Base-by-base conservation (phyloP, 2,329 filamentous ascomycete species). In the Monilinia laxa region DNA sequence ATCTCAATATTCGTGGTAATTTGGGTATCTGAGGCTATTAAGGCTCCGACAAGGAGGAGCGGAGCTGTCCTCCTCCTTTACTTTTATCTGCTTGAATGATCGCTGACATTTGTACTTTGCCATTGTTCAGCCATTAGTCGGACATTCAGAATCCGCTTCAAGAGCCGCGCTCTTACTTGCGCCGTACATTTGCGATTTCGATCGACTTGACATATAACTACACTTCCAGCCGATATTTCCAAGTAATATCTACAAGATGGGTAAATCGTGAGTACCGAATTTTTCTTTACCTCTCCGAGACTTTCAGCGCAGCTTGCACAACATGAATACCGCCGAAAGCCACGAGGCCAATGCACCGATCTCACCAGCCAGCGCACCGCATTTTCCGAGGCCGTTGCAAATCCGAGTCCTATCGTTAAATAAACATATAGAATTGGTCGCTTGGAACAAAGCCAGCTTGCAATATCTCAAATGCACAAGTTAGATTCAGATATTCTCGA, bases 181-280 rank as follows among this genome's bases (percentile, higher is more conserved):
- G 55, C 64, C 55, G 31, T 20, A 42, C 23, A 45, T 28, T 64
- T 31, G 40, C 62, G 51, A 45, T 49, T 54, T 40, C 62, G 38
- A 55, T 47, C 62, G 59, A 62, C 14, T 51, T 10, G 42, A 16
- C n/a, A 45, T 25, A 45, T 25, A 45, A 35, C 7, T 31, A 52
- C 23, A 10, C 42, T 25, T n/a, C 28, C 16, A 45, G 35, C 49
- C 52, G 31, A 10, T 23, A 63, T 10, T 49, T 16, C 16, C 31
- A 31, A 53, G 42, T 23, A 45, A 28, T 63, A 65, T 25, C n/a
- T 58, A 53, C 23, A 62, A 68, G 63, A 68, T 68, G 66, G 66
- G 66, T 54, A 68, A 68, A 68, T 67, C 62, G 60, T 69, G 51
- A 51, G 70, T 58, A 65, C 53, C 57, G 53, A 14, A 38, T 62